Evolutionary conservation across 192 early-diverging fungal species (phyloP), one percentile per base, ranked within the genome.

Genomic region (Coemansia sp.): DNA sequence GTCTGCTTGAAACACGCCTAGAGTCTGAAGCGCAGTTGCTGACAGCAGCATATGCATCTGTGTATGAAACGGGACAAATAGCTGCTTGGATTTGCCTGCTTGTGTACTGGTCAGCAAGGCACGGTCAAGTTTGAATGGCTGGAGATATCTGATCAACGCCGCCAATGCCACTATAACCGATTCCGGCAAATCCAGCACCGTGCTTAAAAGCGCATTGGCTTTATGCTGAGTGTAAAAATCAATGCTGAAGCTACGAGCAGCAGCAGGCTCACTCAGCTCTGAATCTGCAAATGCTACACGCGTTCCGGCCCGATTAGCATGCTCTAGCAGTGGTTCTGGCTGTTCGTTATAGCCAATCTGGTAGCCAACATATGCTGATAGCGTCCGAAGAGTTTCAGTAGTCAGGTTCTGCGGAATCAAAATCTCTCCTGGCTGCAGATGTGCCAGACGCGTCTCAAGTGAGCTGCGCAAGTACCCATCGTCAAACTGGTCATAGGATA

Each of bases 1-100:
- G 0, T 84, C 77, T 52, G 89, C 94, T 51, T 90, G 76, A 49
- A 99, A 94, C 13, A 99, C 80, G 51, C 92, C 90, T 18, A 99
- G 69, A 40, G 96, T 95, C 42, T 86, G 81, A 20, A 99, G 71
- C 0, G 97, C 92, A 38, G 94, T 91, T 5, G 91, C 93, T 46
- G 96, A 93, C 14, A 99, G 70, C 11, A 96, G 80, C 38, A 97
- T 80, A 20, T 87, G 89, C 5, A 81, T 72, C 0, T 78, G 72
- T 7, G 88, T 84, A 37, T 87, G 83, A 43, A 96, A 84, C 14
- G 93, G 94, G 53, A 90, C 87, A 63, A 97, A 96, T 2, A 63
- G 51, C 23, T 73, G 67, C 53, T 89, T 83, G 44, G n/a, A 84
- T 90, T 82, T 56, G 8, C 86, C 88, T 13, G 9, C 11, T n/a